Conservation (phyloP, 2,329 filamentous ascomycete genomes). For the Fusarium setosum region DNA sequence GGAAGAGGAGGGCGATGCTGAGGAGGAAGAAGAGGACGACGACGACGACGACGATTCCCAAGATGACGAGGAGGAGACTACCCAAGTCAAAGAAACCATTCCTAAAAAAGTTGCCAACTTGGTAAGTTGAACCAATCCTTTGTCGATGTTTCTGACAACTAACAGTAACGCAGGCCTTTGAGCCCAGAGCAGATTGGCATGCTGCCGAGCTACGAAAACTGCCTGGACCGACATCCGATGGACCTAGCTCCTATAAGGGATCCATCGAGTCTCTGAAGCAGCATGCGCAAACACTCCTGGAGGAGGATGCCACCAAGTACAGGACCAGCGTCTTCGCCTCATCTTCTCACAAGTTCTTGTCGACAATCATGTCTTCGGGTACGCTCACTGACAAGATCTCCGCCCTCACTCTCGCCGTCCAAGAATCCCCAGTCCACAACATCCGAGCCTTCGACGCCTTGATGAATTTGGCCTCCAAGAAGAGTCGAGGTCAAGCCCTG, state of each 20-base stretch:
- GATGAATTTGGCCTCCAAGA: slow-evolving; percentile 86
- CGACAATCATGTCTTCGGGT: slow-evolving; percentile 95
- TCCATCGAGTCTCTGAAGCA: slow-evolving; percentile 67
- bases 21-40: slow-evolving; percentile 47
- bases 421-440: slow-evolving; percentile 96
- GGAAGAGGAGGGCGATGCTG: slow-evolving; percentile 49
- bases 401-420: slow-evolving; percentile 90
- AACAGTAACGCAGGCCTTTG: slow-evolving; percentile 61
- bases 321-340: slow-evolving; percentile 78
- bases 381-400: slow-evolving; percentile 98
- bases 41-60: slow-evolving; percentile 34
- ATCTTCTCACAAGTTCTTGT: slow-evolving; percentile 94
- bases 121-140: slow-evolving; percentile 43
- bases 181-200: slow-evolving; percentile 70
- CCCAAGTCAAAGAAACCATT: slow-evolving; percentile 47
- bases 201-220: slow-evolving; percentile 56
- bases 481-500: slow-evolving; percentile 91
- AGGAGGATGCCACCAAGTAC: slow-evolving; percentile 83
- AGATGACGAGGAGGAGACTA: slow-evolving; percentile 41
- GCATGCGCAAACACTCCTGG: slow-evolving; percentile 79
- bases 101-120: slow-evolving; percentile 48
- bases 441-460: slow-evolving; percentile 89
- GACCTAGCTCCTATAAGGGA: slow-evolving; percentile 55
- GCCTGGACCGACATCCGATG: slow-evolving; percentile 57
- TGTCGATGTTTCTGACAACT: slow-evolving; percentile 45